A percentile compares a stretch with the other conserved stretches of the same genome.
Evolutionary conservation across 495 filamentous ascomycete genomes (phyloP).

Genomic region (Viridothelium virens): DNA sequence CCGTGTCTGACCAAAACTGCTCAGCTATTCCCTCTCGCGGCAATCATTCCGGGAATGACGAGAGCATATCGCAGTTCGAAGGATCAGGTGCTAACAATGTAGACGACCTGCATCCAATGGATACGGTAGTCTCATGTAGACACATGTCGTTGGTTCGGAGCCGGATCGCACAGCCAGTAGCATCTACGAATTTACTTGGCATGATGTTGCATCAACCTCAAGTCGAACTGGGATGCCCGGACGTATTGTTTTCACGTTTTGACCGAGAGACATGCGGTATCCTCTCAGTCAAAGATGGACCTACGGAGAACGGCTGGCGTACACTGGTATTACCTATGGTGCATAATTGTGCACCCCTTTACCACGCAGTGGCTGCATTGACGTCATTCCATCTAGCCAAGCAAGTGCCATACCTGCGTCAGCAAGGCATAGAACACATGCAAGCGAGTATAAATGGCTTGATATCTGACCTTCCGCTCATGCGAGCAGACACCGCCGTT

Average conservation of each 20-base stretch:
- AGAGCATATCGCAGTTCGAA: neutral
- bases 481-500: conserved; percentile 58
- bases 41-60: neutral
- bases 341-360: conserved; percentile 57
- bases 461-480: conserved; percentile 36
- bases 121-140: neutral
- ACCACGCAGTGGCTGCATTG: conserved; percentile 67
- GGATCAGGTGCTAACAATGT: neutral
- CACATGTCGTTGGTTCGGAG: neutral
- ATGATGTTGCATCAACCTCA: conserved; percentile 9
- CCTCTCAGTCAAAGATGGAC: conserved; percentile 65
- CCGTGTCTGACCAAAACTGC: neutral
- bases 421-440: conserved; percentile 68
- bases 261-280: conserved; percentile 69
- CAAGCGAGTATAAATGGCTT: conserved; percentile 47
- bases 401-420: conserved; percentile 48
- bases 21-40: neutral
- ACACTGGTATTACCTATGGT: conserved; percentile 68
- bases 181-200: neutral
- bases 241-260: conserved; percentile 61
- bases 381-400: conserved; percentile 67
- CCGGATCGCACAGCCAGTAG: neutral
- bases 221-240: conserved; percentile 38
- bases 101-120: neutral
- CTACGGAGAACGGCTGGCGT: conserved; percentile 69